A percentile compares a stretch with the other conserved stretches of the same genome.
Evolutionary conservation across 1,284 basidiomycete genomes (phyloP).

Genomic region (Tilletia horrida): DNA sequence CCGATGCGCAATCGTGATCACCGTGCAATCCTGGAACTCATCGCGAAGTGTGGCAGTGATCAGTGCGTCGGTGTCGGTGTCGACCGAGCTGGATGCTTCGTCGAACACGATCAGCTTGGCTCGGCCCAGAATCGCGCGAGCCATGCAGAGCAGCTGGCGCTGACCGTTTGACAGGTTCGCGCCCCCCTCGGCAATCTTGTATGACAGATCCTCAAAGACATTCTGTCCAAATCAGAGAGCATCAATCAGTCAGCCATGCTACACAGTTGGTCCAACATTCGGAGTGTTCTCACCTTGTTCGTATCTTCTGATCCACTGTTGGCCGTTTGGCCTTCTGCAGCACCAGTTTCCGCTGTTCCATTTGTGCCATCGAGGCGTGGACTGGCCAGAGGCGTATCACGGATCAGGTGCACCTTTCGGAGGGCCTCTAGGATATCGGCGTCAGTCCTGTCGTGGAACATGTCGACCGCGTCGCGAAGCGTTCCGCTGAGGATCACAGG

Average conservation of each 20-base stretch:
- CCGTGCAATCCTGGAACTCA: constrained; percentile 71
- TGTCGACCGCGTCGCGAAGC: constrained; percentile 40
- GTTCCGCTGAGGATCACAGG: constrained; percentile 45
- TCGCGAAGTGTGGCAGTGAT: constrained; percentile 77
- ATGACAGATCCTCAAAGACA: constrained; percentile 33
- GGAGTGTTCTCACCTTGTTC: too few relatives aligned
- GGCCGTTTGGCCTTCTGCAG: too few relatives aligned
- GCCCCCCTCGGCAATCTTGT: constrained; percentile 46
- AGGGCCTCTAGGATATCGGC: constrained; percentile 34
- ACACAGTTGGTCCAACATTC: too few relatives aligned
- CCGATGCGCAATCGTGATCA: constrained; percentile 76
- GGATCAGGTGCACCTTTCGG: constrained; percentile 28
- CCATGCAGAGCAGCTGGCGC: constrained; percentile 50
- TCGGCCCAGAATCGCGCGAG: constrained; percentile 43
- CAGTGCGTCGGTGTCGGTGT: constrained; percentile 39
- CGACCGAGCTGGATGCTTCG: constrained; percentile 52
- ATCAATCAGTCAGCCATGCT: too few relatives aligned
- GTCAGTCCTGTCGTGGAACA: constrained; percentile 38
- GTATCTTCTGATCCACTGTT: too few relatives aligned
- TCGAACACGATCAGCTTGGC: constrained; percentile 51
- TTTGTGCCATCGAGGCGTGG: not conserved
- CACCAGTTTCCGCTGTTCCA: not conserved
- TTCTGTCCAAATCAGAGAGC: too few relatives aligned
- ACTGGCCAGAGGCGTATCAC: not conserved
- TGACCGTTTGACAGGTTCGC: constrained; percentile 50